Conservation (phyloP, 1,284 basidiomycete genomes). For the Malassezia furfur region DNA sequence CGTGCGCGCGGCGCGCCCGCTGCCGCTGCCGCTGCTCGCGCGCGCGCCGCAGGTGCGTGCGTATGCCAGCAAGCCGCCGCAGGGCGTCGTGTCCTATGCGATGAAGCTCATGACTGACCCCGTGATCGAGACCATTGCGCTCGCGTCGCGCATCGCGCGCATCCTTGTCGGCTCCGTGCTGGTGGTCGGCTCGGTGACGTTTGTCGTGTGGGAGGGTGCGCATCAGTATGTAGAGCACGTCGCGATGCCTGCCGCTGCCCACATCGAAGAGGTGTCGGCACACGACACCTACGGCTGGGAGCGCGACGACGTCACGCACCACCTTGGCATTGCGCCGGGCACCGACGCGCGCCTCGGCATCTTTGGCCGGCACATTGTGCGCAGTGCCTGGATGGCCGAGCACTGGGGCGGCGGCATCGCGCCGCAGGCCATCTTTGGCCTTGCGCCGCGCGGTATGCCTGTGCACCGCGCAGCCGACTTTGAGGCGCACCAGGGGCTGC, state of each 20-base stretch:
- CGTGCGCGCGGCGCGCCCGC: background rate
- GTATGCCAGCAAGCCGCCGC: background rate
- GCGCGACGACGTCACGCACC: background rate
- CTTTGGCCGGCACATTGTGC: constrained; percentile 36
- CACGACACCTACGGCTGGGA: constrained; percentile 5
- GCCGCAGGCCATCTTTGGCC: constrained; percentile 29
- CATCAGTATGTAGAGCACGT: constrained; percentile 44
- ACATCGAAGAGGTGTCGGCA: background rate
- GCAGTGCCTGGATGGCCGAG: constrained; percentile 40
- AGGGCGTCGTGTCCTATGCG: constrained; percentile 4
- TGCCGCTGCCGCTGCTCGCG: too few relatives aligned
- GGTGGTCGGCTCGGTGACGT: constrained; percentile 22
- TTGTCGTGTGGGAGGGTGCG: constrained; percentile 32
- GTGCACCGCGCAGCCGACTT: constrained; percentile 12
- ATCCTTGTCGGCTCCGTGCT: constrained; percentile 34
- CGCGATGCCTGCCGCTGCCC: constrained; percentile 19
- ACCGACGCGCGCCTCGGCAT: constrained; percentile 37
- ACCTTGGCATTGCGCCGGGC: constrained; percentile 8
- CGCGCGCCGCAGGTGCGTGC: background rate
- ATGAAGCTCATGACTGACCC: constrained; percentile 17
- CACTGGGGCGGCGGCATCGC: constrained; percentile 41
- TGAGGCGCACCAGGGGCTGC: constrained; percentile 22
- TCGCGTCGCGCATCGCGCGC: constrained; percentile 38
- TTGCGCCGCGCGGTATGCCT: constrained; percentile 11
- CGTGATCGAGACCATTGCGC: constrained; percentile 33